Evolutionary conservation across 495 filamentous ascomycete genomes (phyloP).

Genomic region (Talaromyces thailandensis): DNA sequence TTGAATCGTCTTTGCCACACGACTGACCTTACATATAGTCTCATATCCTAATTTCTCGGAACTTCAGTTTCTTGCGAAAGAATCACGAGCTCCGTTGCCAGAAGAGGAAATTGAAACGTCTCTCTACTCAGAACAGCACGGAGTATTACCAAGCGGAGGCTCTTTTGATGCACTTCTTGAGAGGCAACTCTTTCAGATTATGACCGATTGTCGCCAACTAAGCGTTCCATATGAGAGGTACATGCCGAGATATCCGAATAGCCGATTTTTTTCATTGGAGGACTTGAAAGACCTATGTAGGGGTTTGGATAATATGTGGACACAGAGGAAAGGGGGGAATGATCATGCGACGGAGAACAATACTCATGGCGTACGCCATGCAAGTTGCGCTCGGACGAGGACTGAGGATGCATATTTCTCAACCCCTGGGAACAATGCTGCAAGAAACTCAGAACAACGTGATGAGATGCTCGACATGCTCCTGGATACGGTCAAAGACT

Average conservation of each 20-base stretch:
- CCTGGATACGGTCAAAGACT: background rate
- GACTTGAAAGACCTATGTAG: constrained; percentile 2
- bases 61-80: constrained; percentile 47
- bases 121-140: background rate
- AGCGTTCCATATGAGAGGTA: background rate
- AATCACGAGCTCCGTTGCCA: background rate
- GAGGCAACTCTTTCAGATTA: background rate
- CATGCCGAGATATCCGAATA: background rate
- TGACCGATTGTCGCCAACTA: background rate
- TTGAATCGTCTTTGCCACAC: constrained; percentile 8
- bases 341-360: background rate
- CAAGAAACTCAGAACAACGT: background rate
- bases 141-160: background rate
- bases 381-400: background rate
- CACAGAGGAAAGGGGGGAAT: background rate
- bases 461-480: background rate
- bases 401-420: background rate
- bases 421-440: background rate
- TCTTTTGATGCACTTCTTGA: background rate
- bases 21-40: constrained; percentile 29
- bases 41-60: constrained; percentile 60
- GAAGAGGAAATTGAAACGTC: background rate
- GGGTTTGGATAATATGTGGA: background rate
- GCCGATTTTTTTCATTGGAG: background rate
- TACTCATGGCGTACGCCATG: background rate